Conservation (phyloP, 2,329 filamentous ascomycete genomes). For the Aspergillus ustus region DNA sequence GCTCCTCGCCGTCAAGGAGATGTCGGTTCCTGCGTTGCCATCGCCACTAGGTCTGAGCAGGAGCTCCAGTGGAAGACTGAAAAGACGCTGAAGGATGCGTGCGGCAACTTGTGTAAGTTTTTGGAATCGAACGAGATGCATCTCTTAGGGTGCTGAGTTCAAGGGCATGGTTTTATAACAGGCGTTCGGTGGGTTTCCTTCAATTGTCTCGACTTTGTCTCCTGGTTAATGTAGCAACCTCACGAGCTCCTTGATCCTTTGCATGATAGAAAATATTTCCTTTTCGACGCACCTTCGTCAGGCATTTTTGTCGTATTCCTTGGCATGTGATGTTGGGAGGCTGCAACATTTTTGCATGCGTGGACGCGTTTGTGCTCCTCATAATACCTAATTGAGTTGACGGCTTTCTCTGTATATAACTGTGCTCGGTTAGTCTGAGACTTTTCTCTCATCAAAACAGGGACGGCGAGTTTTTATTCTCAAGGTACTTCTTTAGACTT, state of each 20-base stretch:
- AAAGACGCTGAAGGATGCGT: constrained; percentile 44
- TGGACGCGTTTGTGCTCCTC: neutral
- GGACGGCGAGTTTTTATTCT: neutral
- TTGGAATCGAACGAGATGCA: constrained; percentile 38
- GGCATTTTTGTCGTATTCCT: neutral
- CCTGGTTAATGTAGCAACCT: constrained; percentile 3
- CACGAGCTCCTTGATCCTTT: constrained; percentile 1
- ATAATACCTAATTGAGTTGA: neutral
- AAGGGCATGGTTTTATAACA: neutral
- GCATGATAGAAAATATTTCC: constrained; percentile 20
- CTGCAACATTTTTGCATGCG: neutral
- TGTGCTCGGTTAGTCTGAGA: neutral
- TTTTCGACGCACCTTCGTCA: neutral
- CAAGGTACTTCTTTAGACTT: neutral
- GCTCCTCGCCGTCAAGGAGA: constrained; percentile 43
- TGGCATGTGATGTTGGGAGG: neutral
- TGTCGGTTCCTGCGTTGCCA: constrained; percentile 46
- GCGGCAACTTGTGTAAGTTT: constrained; percentile 44
- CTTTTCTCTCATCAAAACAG: neutral
- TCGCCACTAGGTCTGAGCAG: constrained; percentile 47
- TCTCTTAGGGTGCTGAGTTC: constrained; percentile 19
- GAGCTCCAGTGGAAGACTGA: constrained; percentile 57
- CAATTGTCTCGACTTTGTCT: constrained; percentile 3
- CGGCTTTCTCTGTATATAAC: neutral
- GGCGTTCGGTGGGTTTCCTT: constrained; percentile 12